Percentiles rank a stretch among this genome's conserved stretches.
phyloP scores from a whole-genome alignment of 495 filamentous ascomycete genomes.

The Thermothielavioides terrestris region DNA sequence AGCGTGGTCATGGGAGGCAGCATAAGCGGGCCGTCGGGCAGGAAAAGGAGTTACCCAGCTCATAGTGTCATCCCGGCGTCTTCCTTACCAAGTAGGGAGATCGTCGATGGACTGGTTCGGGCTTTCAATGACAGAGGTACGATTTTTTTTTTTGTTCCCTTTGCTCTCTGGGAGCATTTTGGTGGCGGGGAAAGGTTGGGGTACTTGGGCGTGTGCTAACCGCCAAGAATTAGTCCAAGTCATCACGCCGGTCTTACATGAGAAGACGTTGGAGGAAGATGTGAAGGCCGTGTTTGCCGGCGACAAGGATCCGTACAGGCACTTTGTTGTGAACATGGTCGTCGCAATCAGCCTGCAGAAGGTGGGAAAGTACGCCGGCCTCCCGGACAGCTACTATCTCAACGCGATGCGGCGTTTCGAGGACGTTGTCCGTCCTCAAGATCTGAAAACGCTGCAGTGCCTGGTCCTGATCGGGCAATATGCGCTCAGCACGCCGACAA shows the following conservation, averaged over 20 bases:
- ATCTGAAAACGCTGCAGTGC: constrained; percentile 83
- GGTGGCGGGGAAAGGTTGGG: neutral
- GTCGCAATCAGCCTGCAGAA: constrained; percentile 90
- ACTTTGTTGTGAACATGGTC: constrained; percentile 80
- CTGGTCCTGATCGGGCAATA: constrained; percentile 82
- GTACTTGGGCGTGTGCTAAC: constrained; percentile 9
- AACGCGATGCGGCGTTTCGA: constrained; percentile 77
- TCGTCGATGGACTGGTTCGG: constrained; percentile 66
- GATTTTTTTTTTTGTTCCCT: constrained; percentile 5
- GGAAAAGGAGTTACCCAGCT: constrained; percentile 59
- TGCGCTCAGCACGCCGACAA: constrained; percentile 80
- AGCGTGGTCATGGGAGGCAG: constrained; percentile 23
- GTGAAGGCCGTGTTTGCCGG: constrained; percentile 72
- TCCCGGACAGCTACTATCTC: constrained; percentile 87
- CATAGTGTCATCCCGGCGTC: constrained; percentile 65
- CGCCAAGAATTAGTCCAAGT: constrained; percentile 55
- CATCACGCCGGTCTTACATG: constrained; percentile 76
- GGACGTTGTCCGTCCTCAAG: constrained; percentile 65
- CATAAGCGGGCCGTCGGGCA: constrained; percentile 28
- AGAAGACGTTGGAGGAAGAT: constrained; percentile 65
- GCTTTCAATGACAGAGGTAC: constrained; percentile 74
- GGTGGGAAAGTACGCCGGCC: constrained; percentile 69
- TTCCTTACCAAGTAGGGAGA: constrained; percentile 54
- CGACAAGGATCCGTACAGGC: constrained; percentile 66
- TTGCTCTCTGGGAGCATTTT: neutral